These are phyloP conservation scores for Salix exigua DNA, from an alignment of 345 rosid species.

Conservation along the genomic window DNA sequence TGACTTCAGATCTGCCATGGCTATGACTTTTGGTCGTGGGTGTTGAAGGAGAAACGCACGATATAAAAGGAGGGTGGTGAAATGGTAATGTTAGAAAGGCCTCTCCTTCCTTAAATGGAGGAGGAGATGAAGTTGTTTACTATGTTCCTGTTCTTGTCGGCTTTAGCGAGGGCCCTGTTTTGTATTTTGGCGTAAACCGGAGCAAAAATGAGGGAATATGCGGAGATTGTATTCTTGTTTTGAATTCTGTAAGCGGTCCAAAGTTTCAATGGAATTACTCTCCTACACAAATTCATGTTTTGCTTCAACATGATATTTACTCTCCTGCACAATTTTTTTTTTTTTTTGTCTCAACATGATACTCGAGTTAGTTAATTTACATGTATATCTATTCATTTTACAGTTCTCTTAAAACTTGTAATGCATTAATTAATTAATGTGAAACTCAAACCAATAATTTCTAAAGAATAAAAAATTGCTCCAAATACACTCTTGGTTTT, in stretches of 20 bases:
- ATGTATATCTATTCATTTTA: no score
- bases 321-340: no score
- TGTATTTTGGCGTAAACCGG: not conserved
- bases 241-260: not conserved
- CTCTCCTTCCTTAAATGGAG: not conserved
- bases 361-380: no score
- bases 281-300: no score
- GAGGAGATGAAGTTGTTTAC: not conserved
- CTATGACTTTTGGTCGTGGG: not conserved
- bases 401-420: no score
- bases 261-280: no score
- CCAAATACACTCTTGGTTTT: no score
- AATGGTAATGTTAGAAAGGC: not conserved
- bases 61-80: not conserved
- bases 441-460: no score
- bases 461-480: no score
- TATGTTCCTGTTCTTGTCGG: not conserved
- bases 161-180: not conserved
- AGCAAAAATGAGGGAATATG: not conserved
- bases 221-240: not conserved
- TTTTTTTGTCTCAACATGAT: no score
- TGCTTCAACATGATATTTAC: no score
- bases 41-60: not conserved
- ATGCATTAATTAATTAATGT: no score
- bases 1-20: constrained; percentile 76